A percentile compares a stretch with the other conserved stretches of the same genome.
Conservation (phyloP, 441 rosid species). For the Euphorbia celastroides region DNA sequence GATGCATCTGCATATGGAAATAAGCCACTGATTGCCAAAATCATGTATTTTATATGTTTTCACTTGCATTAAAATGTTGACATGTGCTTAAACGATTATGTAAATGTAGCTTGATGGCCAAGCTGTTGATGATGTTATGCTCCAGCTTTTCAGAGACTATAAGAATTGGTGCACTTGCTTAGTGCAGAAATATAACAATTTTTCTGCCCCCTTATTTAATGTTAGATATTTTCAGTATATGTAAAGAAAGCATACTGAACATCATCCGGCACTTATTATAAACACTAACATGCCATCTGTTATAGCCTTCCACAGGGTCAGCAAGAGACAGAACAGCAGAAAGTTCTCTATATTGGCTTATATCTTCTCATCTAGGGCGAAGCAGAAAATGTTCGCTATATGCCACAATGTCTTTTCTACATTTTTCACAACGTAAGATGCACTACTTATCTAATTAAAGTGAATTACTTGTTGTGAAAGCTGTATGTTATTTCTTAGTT, state of each 20-base stretch:
- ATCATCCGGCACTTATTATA: neutral
- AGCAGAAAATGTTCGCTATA: slow-evolving; percentile 90
- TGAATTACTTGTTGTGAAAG: neutral
- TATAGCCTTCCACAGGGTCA: slow-evolving; percentile 83
- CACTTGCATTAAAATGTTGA: neutral
- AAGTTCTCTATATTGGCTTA: slow-evolving; percentile 90
- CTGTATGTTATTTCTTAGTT: neutral
- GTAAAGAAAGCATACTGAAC: neutral
- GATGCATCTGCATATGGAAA: neutral
- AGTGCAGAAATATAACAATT: slow-evolving; percentile 48
- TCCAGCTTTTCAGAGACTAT: slow-evolving; percentile 87
- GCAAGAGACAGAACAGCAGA: slow-evolving; percentile 88
- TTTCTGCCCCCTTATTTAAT: neutral
- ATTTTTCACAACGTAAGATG: slow-evolving; percentile 88
- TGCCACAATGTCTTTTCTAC: slow-evolving; percentile 97
- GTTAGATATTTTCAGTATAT: neutral
- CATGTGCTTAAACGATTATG: neutral
- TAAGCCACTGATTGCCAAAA: too few species aligned
- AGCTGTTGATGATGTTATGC: slow-evolving; percentile 83
- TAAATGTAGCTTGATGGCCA: slow-evolving; percentile 82
- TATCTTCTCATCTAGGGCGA: slow-evolving; percentile 98
- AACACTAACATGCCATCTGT: slow-evolving; percentile 15
- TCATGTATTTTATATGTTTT: too few species aligned
- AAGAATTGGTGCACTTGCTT: slow-evolving; percentile 93
- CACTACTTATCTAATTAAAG: neutral